Base-by-base conservation (phyloP, 2,329 filamentous ascomycete genomes). In the Colletotrichum graminicola region DNA sequence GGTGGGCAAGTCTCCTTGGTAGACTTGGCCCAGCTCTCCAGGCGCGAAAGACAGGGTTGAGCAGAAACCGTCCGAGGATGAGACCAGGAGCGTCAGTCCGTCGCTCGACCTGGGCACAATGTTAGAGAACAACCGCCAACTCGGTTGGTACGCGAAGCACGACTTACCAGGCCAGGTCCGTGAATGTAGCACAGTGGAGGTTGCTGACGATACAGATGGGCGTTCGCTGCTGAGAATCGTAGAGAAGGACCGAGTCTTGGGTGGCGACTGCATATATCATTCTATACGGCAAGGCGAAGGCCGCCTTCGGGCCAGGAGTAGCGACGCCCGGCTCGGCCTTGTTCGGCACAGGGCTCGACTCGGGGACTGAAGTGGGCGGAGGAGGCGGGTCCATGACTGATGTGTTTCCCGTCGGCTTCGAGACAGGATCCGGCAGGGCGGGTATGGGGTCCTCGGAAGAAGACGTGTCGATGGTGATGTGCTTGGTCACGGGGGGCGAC, bases 21-120 rank as follows among this genome's bases (percentile, higher is more conserved):
- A 97, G 6, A 90, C 83, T 74, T 95, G 91, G 16, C 96, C 96
- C 1, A 99, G 85, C 80, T 99, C 96, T 11, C 94, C 93, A 2
- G 92, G 85, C 1, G 89, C 82, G 78, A 99, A 99, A 0, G 94
- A 93, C 7, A 99, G 85, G 0, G 93, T 92, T 0, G 96, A 99
- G 80, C 96, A 99, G 84, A 98, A 99, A 0, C 96, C 96, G 80
- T 99, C 96, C 0, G 96, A 98, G 0, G 96, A 99, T n/a, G 94
- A 96, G 84, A 99, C 97, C 61, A 99, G 86, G 29, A 99, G 84
- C 1, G 85, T 86, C 39, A 82, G 76, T 43, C 87, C 87, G 69
- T 88, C 86, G 63, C 80, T 85, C 55, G 86, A 85, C 84, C 85
- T 85, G 63, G 2, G 29, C 34, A 32, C 47, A 14, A 7, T 16